Evolutionary conservation across 2,329 filamentous ascomycete species (phyloP).

Genomic region (Diplocarpon rosae): DNA sequence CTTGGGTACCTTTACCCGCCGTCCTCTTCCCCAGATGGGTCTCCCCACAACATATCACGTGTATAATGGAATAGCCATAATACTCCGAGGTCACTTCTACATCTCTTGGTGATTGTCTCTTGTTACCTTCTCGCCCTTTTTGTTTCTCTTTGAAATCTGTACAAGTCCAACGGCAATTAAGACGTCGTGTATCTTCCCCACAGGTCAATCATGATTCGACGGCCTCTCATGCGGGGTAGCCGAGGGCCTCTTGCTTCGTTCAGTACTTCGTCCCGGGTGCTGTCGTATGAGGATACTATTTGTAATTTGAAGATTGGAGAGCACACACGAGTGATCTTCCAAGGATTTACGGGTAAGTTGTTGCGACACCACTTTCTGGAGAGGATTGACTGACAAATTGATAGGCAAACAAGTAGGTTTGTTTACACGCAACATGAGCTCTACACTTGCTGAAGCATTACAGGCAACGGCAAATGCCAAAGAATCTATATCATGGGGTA

Average conservation of each 20-base stretch:
- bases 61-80: too few relatives aligned
- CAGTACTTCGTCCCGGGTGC: constrained; percentile 10
- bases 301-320: constrained; percentile 54
- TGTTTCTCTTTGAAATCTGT: too few relatives aligned
- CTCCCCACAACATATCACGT: too few relatives aligned
- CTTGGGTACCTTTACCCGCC: too few relatives aligned
- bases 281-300: constrained; percentile 41
- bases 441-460: background rate
- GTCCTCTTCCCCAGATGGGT: too few relatives aligned
- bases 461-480: constrained; percentile 64
- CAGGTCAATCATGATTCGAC: constrained; percentile 8
- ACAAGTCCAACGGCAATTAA: too few relatives aligned
- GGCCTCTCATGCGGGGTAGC: constrained; percentile 12
- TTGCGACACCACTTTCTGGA: background rate
- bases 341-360: constrained; percentile 53
- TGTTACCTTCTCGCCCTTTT: too few relatives aligned
- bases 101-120: too few relatives aligned
- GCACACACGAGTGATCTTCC: constrained; percentile 57
- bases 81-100: too few relatives aligned
- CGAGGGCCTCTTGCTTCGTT: constrained; percentile 9
- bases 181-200: too few relatives aligned
- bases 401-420: constrained; percentile 25
- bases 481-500: constrained; percentile 68
- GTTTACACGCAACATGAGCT: background rate
- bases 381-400: too few relatives aligned